Base-by-base conservation (phyloP, 2,329 filamentous ascomycete genomes). In the Ceratocystiopsis minuta region DNA sequence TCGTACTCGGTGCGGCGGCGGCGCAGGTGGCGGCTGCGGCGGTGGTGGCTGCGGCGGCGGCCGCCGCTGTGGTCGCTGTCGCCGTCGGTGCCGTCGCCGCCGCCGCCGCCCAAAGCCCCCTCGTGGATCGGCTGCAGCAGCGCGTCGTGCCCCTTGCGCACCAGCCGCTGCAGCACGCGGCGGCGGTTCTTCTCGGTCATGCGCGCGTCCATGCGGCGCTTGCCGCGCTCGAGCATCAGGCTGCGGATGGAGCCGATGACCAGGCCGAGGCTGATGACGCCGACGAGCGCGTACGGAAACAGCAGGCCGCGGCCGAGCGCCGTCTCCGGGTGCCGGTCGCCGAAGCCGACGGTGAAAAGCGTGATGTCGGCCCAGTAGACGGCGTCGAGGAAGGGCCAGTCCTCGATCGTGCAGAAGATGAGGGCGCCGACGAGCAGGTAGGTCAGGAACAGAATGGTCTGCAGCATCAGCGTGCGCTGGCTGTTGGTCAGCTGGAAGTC, bases 401-500 rank as follows among this genome's bases (percentile, higher is more conserved):
- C 68, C 46, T 93, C 79, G 3, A 90, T 68, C 2, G 63, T 64
- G 6, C 75, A 73, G 53, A 90, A 94, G 0, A 93, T 61, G 0
- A 78, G 70, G 0, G 79, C 84, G 1, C 87, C 87, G 2, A 85
- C 59, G 0, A 82, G 75, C 0, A 95, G 63, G 65, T 90, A 94
- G 38, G 83, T 60, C 40, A 93, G 77, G 54, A 92, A 83, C 43
- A 81, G 64, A 58, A 92, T 92, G 1, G 85, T 93, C 58, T 95
- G 87, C 24, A 94, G 61, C 66, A 95, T 94, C 17, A 95, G 63
- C 0, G 84, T 94, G 11, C 87, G 72, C 57, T 95, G 87, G 46
- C 79, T 80, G 41, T 78, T 72, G 0, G 80, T 87, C 18, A 94
- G 66, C 49, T 70, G 65, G 50, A 94, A 94, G 52, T 85, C 78